Base-by-base conservation (phyloP, 2,329 filamentous ascomycete genomes). In the Diaporthe caulivora region DNA sequence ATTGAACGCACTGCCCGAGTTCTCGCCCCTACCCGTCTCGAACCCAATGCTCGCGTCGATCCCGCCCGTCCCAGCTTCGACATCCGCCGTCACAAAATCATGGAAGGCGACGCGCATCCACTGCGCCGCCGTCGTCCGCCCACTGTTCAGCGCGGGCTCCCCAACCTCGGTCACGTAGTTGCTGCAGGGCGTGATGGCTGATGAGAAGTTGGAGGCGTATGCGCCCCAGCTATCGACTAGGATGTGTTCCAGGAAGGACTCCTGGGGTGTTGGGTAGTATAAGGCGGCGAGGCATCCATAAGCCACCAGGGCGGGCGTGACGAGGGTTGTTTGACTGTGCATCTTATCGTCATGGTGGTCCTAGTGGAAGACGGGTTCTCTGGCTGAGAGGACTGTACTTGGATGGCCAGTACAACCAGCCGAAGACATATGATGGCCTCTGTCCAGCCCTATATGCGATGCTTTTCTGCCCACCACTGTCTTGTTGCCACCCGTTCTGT, bases 1-100 rank as follows among this genome's bases (percentile, higher is more conserved):
- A 24, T 81, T 79, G 42, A 80, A 80, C 7, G 79, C 79, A 24
- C 72, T 73, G 15, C 79, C 79, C 54, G 74, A 76, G 60, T 80
- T 80, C 72, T 80, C 78, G 5, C 68, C 77, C 26, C 78, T 76
- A 21, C 18, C 69, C 2, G 78, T 79, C 78, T 81, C 79, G 69
- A 80, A 80, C 11, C 78, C 77, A 51, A 80, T 80, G 58, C 78
- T 79, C 2, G 79, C 79, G 51, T 80, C 79, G n/a, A 81, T 13
- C 2, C 79, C 79, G 10, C 79, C 79, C 1, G 78, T 80, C 5
- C 78, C 79, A 3, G 76, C 76, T 1, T 34, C 65, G 1, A 78
- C 72, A 55, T 80, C 75, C n/a, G 77, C 77, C 3, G 77, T 80
- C 34, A 77, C 74, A 58, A 80, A 78, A 72, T 80, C 79, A 51